Evolutionary conservation across 192 early-diverging fungal species (phyloP).

Genomic region (Podila epigama): DNA sequence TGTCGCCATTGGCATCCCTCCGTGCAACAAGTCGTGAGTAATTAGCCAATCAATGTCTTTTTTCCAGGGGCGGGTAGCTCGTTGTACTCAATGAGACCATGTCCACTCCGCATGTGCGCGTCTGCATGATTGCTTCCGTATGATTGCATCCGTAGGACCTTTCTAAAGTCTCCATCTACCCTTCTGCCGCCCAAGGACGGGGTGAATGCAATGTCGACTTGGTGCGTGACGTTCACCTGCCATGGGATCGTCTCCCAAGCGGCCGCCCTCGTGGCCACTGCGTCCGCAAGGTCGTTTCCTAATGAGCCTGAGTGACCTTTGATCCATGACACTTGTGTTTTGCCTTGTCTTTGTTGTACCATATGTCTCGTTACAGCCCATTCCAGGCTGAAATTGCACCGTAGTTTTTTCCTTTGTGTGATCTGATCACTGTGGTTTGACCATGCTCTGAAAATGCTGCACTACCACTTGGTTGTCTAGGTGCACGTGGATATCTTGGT

Average conservation of each 20-base stretch:
- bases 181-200: neutral
- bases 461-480: neutral
- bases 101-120: neutral
- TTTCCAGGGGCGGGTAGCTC: neutral
- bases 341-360: neutral
- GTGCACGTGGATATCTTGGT: neutral
- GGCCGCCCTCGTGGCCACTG: neutral
- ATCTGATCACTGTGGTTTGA: neutral
- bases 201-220: neutral
- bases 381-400: neutral
- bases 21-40: neutral
- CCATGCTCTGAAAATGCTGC: neutral
- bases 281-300: neutral
- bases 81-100: neutral
- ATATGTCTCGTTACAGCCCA: neutral
- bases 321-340: neutral
- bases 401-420: neutral
- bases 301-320: neutral
- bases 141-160: neutral
- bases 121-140: neutral
- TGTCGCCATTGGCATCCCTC: neutral
- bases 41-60: neutral
- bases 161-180: neutral
- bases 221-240: neutral
- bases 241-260: neutral